These are phyloP conservation scores for Pelagomonas calceolata DNA, from an alignment of 108 stramenopile species.

Conservation along the genomic window DNA sequence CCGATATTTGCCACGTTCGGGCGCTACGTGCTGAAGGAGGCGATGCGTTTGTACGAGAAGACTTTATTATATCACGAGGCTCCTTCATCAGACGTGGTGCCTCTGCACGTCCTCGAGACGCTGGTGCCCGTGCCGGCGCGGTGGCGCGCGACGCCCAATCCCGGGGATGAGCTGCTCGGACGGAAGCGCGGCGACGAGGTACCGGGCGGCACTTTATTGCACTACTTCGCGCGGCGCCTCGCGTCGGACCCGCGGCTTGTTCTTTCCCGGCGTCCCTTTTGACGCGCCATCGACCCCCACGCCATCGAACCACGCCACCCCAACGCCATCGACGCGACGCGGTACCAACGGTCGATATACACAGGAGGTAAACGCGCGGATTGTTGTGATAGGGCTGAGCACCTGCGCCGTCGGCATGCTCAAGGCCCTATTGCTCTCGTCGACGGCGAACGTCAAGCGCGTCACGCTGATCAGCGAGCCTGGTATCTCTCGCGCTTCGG, in stretches of 20 bases:
- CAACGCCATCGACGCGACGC: no score
- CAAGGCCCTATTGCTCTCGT: conserved; percentile 28
- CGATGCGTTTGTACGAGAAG: conserved; percentile 38
- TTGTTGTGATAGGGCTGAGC: conserved; percentile 34
- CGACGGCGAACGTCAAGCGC: conserved; percentile 27
- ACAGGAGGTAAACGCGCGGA: conserved; percentile 24
- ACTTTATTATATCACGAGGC: conserved; percentile 33
- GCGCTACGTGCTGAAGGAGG: conserved; percentile 34
- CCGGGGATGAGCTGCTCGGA: conserved; percentile 2
- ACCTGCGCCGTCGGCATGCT: conserved; percentile 27
- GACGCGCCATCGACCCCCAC: no score
- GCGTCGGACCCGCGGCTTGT: neutral
- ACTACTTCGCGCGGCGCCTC: neutral
- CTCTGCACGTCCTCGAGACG: conserved; percentile 16
- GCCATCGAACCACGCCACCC: no score
- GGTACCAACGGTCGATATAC: no score
- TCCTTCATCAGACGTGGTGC: conserved; percentile 12
- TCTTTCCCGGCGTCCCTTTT: no score
- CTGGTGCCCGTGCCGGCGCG: conserved; percentile 34
- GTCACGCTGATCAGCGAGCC: conserved; percentile 28
- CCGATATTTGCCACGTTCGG: conserved; percentile 25
- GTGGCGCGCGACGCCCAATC: conserved; percentile 9
- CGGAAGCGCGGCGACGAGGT: conserved; percentile 10
- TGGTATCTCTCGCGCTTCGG: conserved; percentile 10
- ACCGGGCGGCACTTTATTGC: neutral